These are phyloP conservation scores for Moringa oleifera DNA, from an alignment of 345 rosid species.

Conservation along the genomic window DNA sequence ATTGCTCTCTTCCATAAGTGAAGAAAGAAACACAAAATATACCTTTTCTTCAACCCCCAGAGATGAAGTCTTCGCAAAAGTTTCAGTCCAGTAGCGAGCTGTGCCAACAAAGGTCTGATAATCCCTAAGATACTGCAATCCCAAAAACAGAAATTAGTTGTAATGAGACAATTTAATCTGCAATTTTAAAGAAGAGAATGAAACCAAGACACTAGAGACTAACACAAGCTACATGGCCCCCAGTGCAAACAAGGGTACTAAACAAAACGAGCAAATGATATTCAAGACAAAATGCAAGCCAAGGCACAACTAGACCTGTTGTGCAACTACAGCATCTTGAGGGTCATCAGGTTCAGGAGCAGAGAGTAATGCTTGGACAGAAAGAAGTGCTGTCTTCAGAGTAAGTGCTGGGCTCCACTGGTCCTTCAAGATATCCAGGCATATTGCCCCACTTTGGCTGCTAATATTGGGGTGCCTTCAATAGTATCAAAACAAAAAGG, in stretches of 20 bases:
- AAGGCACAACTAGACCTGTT: slow-evolving; percentile 52
- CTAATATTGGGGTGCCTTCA: slow-evolving; percentile 97
- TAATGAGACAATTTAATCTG: too few species aligned
- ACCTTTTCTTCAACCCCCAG: slow-evolving; percentile 88
- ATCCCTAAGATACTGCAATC: slow-evolving; percentile 74
- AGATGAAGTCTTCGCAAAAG: slow-evolving; percentile 80
- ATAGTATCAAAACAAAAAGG: background rate
- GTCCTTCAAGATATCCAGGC: slow-evolving; percentile 95
- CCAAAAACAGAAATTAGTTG: slow-evolving; percentile 3
- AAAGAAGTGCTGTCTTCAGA: slow-evolving; percentile 93
- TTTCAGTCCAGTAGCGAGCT: slow-evolving; percentile 98
- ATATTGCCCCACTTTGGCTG: slow-evolving; percentile 98
- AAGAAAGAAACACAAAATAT: slow-evolving; percentile 1
- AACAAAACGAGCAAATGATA: background rate
- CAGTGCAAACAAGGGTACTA: background rate
- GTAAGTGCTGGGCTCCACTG: slow-evolving; percentile 99
- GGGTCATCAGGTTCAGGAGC: slow-evolving; percentile 97
- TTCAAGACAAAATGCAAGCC: background rate
- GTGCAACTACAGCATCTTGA: slow-evolving; percentile 99
- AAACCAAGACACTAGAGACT: background rate
- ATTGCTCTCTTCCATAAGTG: background rate
- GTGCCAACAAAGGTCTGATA: slow-evolving; percentile 82
- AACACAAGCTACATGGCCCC: background rate
- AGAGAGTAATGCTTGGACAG: slow-evolving; percentile 90
- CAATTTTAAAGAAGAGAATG: too few species aligned